Conservation (phyloP, 306 rosid species). For the Quercus robur region DNA sequence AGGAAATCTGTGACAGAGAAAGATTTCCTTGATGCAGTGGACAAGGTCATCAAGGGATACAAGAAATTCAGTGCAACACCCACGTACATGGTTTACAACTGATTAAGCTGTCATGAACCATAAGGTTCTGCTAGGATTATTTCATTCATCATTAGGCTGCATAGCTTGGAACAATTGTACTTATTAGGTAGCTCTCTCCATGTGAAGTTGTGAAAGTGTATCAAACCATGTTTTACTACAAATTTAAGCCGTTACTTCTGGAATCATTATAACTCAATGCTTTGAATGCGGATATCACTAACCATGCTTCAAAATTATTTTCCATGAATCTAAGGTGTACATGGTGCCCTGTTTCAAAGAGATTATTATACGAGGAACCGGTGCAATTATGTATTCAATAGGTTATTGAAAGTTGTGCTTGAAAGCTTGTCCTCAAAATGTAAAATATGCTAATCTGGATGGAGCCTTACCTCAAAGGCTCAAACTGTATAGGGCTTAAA, state of each 20-base stretch:
- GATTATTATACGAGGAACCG: too few species aligned
- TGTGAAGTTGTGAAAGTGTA: background rate
- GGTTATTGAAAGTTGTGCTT: too few species aligned
- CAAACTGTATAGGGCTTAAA: too few species aligned
- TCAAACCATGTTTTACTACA: background rate
- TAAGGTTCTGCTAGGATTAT: constrained; percentile 2
- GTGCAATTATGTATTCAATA: too few species aligned
- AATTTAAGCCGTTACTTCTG: background rate
- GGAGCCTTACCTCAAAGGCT: too few species aligned
- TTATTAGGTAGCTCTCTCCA: background rate
- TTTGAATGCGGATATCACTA: too few species aligned
- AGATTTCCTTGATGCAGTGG: constrained; percentile 93
- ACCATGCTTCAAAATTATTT: too few species aligned
- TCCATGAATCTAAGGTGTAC: too few species aligned
- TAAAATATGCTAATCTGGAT: too few species aligned
- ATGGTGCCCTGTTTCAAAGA: too few species aligned
- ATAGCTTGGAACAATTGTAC: background rate
- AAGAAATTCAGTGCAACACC: constrained; percentile 98
- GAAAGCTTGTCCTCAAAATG: too few species aligned
- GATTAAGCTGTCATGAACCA: constrained; percentile 25
- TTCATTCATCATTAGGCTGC: background rate
- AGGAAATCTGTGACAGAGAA: constrained; percentile 96
- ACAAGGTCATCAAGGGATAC: constrained; percentile 94
- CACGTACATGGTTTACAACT: constrained; percentile 94
- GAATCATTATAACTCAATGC: too few species aligned